These are phyloP conservation scores for Candida ulmi DNA, from an alignment of 805 yeast genomes.

Conservation along the genomic window DNA sequence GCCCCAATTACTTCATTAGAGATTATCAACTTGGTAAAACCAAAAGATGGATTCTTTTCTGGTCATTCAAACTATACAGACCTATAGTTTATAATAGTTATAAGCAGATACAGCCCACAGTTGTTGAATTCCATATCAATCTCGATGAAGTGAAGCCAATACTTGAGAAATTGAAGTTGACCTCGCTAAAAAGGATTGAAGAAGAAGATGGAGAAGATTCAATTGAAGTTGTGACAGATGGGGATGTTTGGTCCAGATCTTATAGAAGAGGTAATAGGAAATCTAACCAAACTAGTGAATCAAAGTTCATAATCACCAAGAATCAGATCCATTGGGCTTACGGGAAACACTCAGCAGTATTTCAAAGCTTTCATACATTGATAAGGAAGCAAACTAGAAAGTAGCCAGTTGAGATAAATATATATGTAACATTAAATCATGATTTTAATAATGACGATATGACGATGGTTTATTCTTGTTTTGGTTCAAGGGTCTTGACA, in stretches of 20 bases:
- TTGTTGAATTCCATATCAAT: slow-evolving; percentile 12
- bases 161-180: neutral
- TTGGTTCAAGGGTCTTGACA: slow-evolving; percentile 20
- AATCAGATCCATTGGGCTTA: slow-evolving; percentile 13
- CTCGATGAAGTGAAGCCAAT: slow-evolving; percentile 1
- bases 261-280: slow-evolving; percentile 14
- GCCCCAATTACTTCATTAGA: slow-evolving; percentile 13
- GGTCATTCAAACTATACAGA: slow-evolving; percentile 15
- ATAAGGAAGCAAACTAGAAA: neutral
- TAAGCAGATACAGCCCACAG: slow-evolving; percentile 7
- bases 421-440: too few species aligned
- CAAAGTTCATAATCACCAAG: slow-evolving; percentile 8
- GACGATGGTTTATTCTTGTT: neutral
- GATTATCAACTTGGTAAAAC: slow-evolving; percentile 19
- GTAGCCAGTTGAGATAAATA: too few species aligned
- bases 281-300: slow-evolving; percentile 1
- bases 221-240: slow-evolving; percentile 5
- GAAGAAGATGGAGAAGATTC: neutral
- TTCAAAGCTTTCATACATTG: slow-evolving; percentile 19
- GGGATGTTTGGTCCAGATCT: slow-evolving; percentile 22
- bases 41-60: slow-evolving; percentile 22
- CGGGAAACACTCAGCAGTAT: slow-evolving; percentile 11
- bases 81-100: slow-evolving; percentile 7
- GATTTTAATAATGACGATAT: too few species aligned
- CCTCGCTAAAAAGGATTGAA: neutral